phyloP scores from a whole-genome alignment of 495 filamentous ascomycete species.

The Penicillium macrosclerotiorum region DNA sequence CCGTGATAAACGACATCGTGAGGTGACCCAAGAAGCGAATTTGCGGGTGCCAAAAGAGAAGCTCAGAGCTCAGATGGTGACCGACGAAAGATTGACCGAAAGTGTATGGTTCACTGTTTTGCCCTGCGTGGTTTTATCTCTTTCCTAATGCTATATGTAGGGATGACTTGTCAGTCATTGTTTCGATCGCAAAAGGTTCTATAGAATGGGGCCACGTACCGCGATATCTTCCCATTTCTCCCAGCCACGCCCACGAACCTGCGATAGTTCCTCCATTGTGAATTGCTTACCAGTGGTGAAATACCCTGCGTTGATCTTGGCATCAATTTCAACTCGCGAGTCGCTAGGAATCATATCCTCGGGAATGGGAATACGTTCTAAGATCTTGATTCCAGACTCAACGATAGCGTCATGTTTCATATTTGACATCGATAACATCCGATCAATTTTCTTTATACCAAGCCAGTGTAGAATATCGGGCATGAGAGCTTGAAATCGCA shows the following conservation, averaged over 20 bases:
- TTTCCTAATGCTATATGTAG: neutral
- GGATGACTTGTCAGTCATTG: too few relatives aligned
- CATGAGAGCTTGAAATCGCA: constrained; percentile 99
- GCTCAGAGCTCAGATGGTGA: too few relatives aligned
- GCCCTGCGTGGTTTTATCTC: too few relatives aligned
- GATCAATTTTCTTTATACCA: constrained; percentile 96
- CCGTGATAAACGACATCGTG: too few relatives aligned
- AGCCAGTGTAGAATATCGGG: constrained; percentile 98
- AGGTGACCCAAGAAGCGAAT: too few relatives aligned
- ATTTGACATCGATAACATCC: constrained; percentile 98
- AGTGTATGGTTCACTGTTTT: too few relatives aligned
- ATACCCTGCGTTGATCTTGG: constrained; percentile 95
- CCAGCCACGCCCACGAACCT: constrained; percentile 90
- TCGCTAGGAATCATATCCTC: constrained; percentile 93
- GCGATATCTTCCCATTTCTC: constrained; percentile 70
- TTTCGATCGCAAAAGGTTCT: neutral
- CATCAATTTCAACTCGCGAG: constrained; percentile 95
- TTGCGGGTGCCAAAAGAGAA: too few relatives aligned
- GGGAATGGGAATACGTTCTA: constrained; percentile 89
- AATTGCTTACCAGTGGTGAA: constrained; percentile 92
- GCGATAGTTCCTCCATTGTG: constrained; percentile 78
- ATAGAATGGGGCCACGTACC: constrained; percentile 27
- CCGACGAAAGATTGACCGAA: neutral
- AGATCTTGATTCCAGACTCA: constrained; percentile 89
- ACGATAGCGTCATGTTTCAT: constrained; percentile 99